These are phyloP conservation scores for Sporothrix dimorphospora DNA, from an alignment of 2,329 filamentous ascomycete species.

Conservation along the genomic window DNA sequence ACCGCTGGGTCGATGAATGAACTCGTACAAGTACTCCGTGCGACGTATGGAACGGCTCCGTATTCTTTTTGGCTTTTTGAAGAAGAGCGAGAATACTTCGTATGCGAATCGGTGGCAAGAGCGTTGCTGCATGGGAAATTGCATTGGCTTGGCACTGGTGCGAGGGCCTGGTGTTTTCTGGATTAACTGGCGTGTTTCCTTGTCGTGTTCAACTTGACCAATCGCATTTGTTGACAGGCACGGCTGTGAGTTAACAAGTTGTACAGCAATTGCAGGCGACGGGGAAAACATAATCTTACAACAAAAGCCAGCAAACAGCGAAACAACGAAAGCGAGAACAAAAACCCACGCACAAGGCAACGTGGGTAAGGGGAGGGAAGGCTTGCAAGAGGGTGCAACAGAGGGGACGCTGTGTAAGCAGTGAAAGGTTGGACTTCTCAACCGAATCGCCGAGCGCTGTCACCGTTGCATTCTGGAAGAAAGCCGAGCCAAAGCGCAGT, in stretches of 20 bases:
- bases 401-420: not conserved
- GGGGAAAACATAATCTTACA: not conserved
- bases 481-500: constrained; percentile 4
- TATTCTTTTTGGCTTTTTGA: not conserved
- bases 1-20: not conserved
- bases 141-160: not conserved
- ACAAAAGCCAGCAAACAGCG: not conserved
- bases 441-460: constrained; percentile 12
- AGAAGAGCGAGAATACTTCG: not conserved
- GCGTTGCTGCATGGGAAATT: constrained; percentile 22
- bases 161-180: not conserved
- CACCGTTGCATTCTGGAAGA: constrained; percentile 19
- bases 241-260: not conserved
- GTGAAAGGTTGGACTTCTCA: not conserved
- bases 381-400: not conserved
- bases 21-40: not conserved
- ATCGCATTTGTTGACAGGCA: not conserved
- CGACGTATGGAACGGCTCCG: not conserved
- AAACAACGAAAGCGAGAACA: not conserved
- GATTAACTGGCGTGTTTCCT: not conserved
- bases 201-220: not conserved
- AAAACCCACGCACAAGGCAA: constrained; percentile 12
- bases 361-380: constrained; percentile 9
- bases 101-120: not conserved
- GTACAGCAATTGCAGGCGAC: not conserved